Conservation (phyloP, 306 rosid species). For the Albizia julibrissin region DNA sequence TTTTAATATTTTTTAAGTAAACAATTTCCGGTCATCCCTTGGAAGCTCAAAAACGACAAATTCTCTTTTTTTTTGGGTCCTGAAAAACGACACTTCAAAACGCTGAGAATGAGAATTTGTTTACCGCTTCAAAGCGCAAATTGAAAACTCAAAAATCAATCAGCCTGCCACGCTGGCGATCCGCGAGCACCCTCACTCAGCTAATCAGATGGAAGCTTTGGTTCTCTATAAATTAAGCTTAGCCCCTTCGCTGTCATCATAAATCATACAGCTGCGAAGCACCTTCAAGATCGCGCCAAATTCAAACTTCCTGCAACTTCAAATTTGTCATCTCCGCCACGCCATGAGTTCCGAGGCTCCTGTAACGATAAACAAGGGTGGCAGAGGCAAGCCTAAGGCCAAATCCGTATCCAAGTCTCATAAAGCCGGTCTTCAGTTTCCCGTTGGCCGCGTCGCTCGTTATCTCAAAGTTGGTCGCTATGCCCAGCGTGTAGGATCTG, state of each 20-base stretch:
- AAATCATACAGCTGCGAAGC: background rate
- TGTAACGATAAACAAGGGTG: conserved; percentile 41
- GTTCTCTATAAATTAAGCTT: conserved; percentile 3
- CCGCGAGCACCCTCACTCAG: conserved; percentile 8
- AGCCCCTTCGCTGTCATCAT: too few relatives aligned
- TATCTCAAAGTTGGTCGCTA: conserved; percentile 75
- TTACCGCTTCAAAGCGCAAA: conserved; percentile 32
- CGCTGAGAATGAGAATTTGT: too few relatives aligned
- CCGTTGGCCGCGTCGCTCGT: conserved; percentile 50
- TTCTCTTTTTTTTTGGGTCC: too few relatives aligned
- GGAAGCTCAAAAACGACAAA: too few relatives aligned
- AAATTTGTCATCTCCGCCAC: background rate
- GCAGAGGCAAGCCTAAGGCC: conserved; percentile 65
- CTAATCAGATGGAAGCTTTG: conserved; percentile 36
- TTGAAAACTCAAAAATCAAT: background rate
- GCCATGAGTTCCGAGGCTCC: conserved; percentile 42
- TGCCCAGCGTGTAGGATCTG: conserved; percentile 75
- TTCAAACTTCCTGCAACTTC: background rate
- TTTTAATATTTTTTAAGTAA: too few relatives aligned
- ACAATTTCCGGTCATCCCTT: too few relatives aligned
- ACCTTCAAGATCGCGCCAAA: too few relatives aligned
- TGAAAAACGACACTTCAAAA: too few relatives aligned
- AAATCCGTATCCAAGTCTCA: conserved; percentile 64
- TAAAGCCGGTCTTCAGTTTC: conserved; percentile 68
- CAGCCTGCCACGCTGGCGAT: conserved; percentile 57